A percentile compares a stretch with the other conserved stretches of the same genome.
Conservation (phyloP, 441 rosid genomes). For the Pelargonium citronellum region DNA sequence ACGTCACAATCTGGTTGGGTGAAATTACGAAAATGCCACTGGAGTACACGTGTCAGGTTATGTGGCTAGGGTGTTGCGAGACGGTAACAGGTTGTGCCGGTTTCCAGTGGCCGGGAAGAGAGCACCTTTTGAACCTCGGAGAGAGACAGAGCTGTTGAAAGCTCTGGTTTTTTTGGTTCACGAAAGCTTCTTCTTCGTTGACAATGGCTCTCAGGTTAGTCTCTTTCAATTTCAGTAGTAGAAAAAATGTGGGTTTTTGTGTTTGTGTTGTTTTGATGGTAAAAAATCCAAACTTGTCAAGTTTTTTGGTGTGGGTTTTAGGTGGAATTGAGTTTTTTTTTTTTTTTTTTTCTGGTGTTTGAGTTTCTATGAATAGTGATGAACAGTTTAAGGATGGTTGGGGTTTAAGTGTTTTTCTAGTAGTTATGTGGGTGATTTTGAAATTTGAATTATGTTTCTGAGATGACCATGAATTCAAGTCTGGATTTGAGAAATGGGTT, state of each 20-base stretch:
- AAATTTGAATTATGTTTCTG: background rate
- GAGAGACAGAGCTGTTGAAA: background rate
- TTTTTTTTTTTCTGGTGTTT: background rate
- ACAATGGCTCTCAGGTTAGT: background rate
- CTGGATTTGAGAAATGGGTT: background rate
- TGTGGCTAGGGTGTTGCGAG: background rate
- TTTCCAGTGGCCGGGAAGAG: conserved; percentile 3
- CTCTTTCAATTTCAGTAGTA: background rate
- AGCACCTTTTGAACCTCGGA: background rate
- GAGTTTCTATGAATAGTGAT: background rate
- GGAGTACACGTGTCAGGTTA: background rate
- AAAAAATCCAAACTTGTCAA: background rate
- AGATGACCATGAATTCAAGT: no score
- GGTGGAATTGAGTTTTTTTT: background rate
- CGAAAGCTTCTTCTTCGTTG: background rate
- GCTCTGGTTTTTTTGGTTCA: background rate
- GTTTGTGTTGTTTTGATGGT: background rate
- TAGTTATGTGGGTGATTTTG: background rate
- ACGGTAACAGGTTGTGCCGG: background rate
- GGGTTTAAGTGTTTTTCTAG: background rate
- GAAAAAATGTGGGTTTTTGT: background rate
- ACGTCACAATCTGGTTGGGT: background rate
- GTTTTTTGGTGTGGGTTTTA: background rate
- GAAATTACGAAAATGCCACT: background rate
- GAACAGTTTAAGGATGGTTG: background rate